These are phyloP conservation scores for Puccinia hordei DNA, from an alignment of 1,284 basidiomycete species.

Conservation along the genomic window DNA sequence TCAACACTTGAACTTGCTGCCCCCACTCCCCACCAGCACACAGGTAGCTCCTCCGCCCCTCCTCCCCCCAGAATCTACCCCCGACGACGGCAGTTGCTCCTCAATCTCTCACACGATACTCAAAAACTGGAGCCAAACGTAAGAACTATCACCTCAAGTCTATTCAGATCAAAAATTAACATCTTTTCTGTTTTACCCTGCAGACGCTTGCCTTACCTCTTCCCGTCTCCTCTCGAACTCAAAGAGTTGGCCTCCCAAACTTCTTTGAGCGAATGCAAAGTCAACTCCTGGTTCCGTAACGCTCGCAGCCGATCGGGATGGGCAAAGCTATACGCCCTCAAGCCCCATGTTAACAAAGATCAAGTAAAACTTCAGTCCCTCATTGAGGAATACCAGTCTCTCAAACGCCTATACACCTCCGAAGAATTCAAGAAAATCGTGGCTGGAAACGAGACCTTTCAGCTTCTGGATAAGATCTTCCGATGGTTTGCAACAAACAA, in stretches of 20 bases:
- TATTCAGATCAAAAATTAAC: background rate
- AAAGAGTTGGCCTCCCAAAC: constrained; percentile 22
- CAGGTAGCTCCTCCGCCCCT: background rate
- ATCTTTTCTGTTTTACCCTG: background rate
- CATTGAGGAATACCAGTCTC: constrained; percentile 18
- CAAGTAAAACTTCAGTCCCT: constrained; percentile 2
- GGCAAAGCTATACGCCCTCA: constrained; percentile 38
- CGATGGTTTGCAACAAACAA: constrained; percentile 11
- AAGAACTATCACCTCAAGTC: background rate
- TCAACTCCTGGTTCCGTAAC: constrained; percentile 38
- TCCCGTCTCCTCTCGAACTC: constrained; percentile 2
- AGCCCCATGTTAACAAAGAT: constrained; percentile 10
- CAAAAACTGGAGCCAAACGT: constrained; percentile 31
- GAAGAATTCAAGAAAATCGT: constrained; percentile 1
- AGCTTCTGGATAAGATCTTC: constrained; percentile 34
- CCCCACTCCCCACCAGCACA: background rate
- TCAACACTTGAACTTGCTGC: background rate
- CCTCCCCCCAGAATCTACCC: background rate
- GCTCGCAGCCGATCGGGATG: constrained; percentile 38
- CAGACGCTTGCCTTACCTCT: constrained; percentile 37
- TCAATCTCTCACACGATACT: background rate
- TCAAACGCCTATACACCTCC: background rate
- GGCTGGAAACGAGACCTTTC: background rate
- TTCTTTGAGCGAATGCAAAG: background rate
- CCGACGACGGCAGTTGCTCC: background rate